Evolutionary conservation across 306 rosid genomes (phyloP), one percentile per base, ranked within the genome.

Genomic region (Elaeagnus macrophylla): DNA sequence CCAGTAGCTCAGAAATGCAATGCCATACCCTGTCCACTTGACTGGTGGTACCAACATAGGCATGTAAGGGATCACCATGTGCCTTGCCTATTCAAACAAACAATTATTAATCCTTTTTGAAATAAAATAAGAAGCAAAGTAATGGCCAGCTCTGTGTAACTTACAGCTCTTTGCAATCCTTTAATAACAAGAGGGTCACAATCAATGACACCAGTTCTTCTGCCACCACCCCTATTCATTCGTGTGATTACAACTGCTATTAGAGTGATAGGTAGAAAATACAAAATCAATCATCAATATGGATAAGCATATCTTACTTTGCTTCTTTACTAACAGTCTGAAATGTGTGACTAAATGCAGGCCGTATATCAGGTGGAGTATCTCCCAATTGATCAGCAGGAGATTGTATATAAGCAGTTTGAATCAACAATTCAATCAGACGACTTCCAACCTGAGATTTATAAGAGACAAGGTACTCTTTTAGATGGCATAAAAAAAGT

Each of bases 1-100:
- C 17, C 39, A 60, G 70, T 46, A 12, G 49, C 48, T 51, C 25
- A 37, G 50, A 56, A 32, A 10, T 44, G 59, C 19, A 63, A 48
- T 70, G 49, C 25, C 86, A 63, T 91, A 91, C 99, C 96, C 95
- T 66, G 79, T 75, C 99, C 99, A 91, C 49, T 73, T 78, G 62
- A 77, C 67, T 58, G 99, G 95, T 54, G 96, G 93, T 70, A 87
- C 82, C 85, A 91, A 69, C 99, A 91, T 91, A 51, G 99, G 99
- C 89, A 84, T 78, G 56, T 87, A 91, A 57, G 96, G 99, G 71
- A 87, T 91, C 75, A 91, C 95, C 82, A 91, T 67, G 79, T 69
- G 83, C 74, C 77, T 84, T 61, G 81, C 95, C 99, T 91, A 87
- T 75, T 48, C 50, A 65, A 75, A 66, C 71, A 77, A 47, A 59